phyloP scores from a whole-genome alignment of 2,329 filamentous ascomycete genomes.

The Colletotrichum liriopes region DNA sequence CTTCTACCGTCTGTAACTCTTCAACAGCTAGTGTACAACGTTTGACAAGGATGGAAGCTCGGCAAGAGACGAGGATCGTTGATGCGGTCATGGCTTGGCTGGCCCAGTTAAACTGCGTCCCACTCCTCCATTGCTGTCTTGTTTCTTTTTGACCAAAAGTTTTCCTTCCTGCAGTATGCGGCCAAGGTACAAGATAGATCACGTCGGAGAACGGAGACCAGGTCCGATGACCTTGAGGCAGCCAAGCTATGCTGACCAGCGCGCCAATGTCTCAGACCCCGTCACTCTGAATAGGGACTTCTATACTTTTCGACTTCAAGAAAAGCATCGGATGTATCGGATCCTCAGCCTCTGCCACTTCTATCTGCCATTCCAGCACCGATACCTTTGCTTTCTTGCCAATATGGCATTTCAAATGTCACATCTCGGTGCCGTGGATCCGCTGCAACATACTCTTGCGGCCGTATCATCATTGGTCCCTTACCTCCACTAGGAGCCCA shows the following conservation, averaged over 20 bases:
- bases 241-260: not conserved
- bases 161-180: not conserved
- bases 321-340: not conserved
- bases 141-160: not conserved
- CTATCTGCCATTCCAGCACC: not conserved
- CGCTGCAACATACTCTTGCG: no score
- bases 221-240: not conserved
- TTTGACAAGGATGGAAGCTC: not conserved
- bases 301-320: not conserved
- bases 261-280: not conserved
- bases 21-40: not conserved
- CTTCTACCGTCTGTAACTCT: not conserved
- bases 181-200: not conserved
- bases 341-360: not conserved
- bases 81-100: not conserved
- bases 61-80: not conserved
- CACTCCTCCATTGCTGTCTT: not conserved
- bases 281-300: no score
- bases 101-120: not conserved
- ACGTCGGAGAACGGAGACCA: not conserved
- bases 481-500: not conserved
- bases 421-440: no score
- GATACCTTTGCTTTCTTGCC: not conserved
- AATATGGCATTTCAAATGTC: no score
- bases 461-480: not conserved